Conservation (phyloP, 2,329 filamentous ascomycete species). For the Hortaea sp. region DNA sequence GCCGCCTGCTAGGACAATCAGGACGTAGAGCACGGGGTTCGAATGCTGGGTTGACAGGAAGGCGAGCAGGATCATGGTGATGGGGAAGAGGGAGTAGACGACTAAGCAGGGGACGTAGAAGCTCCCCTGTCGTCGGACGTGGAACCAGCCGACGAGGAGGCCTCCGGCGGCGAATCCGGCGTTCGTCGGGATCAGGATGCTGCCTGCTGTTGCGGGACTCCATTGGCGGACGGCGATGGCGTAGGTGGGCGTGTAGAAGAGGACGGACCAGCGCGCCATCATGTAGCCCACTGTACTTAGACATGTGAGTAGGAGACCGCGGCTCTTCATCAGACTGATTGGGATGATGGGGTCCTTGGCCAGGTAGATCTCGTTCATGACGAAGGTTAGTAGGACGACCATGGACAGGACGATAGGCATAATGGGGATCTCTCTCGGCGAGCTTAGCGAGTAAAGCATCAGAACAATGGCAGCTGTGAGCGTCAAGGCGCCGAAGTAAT, state of each 20-base stretch:
- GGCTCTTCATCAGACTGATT: slow-evolving; percentile 56
- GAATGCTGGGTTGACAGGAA: slow-evolving; percentile 44
- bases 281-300: slow-evolving; percentile 67
- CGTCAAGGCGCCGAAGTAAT: slow-evolving; percentile 63
- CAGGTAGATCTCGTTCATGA: slow-evolving; percentile 53
- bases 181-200: slow-evolving; percentile 74
- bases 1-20: slow-evolving; percentile 59
- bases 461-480: slow-evolving; percentile 56
- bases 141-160: slow-evolving; percentile 61
- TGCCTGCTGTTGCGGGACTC: slow-evolving; percentile 58
- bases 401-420: slow-evolving; percentile 52
- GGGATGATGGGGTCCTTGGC: slow-evolving; percentile 66
- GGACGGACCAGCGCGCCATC: slow-evolving; percentile 67
- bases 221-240: slow-evolving; percentile 66
- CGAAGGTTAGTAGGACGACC: slow-evolving; percentile 46
- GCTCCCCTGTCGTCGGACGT: slow-evolving; percentile 61
- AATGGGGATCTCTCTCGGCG: slow-evolving; percentile 49
- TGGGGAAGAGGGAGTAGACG: slow-evolving; percentile 51
- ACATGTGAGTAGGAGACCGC: slow-evolving; percentile 63
- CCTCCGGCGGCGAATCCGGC: slow-evolving; percentile 67
- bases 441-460: slow-evolving; percentile 61
- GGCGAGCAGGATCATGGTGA: slow-evolving; percentile 49
- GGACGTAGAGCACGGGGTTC: slow-evolving; percentile 45
- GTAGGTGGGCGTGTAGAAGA: slow-evolving; percentile 75
- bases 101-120: slow-evolving; percentile 50